Percentiles rank a stretch among this genome's conserved stretches.
Conservation (phyloP, 805 yeast genomes). For the Clavispora santaluciae region DNA sequence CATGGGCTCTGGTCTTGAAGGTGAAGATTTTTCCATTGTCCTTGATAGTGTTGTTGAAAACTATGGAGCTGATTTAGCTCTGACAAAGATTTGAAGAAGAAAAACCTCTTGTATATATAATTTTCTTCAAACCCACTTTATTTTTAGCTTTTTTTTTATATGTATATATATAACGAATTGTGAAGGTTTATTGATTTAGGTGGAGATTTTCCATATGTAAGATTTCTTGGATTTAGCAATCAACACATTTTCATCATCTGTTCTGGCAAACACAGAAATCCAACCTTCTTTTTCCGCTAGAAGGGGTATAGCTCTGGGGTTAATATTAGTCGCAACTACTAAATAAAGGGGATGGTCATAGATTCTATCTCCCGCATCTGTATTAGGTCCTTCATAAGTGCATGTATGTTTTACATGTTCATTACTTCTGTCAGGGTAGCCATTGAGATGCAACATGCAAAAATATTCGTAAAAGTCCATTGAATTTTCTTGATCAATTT, state of each 20-base stretch:
- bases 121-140: not conserved
- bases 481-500: not conserved
- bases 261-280: not conserved
- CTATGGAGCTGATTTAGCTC: no score
- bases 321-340: not conserved
- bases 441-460: constrained; percentile 12
- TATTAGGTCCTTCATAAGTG: constrained; percentile 6
- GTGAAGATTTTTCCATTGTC: not conserved
- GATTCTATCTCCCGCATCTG: not conserved
- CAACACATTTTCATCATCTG: not conserved
- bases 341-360: not conserved
- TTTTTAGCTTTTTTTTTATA: not conserved
- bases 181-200: not conserved
- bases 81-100: no score
- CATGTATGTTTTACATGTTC: constrained; percentile 10
- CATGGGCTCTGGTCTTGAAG: not conserved
- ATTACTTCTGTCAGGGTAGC: constrained; percentile 7
- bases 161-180: no score
- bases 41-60: not conserved
- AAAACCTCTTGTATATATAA: not conserved
- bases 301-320: not conserved
- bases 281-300: not conserved
- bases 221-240: not conserved
- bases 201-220: not conserved
- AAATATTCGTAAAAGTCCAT: constrained; percentile 12